A percentile compares a stretch with the other conserved stretches of the same genome.
These are phyloP conservation scores for Gymnopilus dilepis DNA, from an alignment of 768 basidiomycete genomes.

Conservation along the genomic window DNA sequence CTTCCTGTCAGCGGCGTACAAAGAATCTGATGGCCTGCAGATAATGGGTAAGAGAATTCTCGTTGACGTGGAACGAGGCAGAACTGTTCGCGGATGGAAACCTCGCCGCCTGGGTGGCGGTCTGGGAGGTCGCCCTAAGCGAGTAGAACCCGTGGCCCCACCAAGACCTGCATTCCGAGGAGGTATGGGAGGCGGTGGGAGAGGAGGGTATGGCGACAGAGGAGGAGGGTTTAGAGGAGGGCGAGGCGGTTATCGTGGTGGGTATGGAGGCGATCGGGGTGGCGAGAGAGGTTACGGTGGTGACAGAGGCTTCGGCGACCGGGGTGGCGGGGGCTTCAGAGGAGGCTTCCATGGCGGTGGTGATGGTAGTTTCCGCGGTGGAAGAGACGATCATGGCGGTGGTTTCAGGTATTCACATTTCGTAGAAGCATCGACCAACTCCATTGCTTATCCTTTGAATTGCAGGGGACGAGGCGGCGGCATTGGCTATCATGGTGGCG, in stretches of 20 bases:
- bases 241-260: slow-evolving; percentile 36
- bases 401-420: slow-evolving; percentile 25
- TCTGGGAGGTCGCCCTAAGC: slow-evolving; percentile 96
- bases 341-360: slow-evolving; percentile 7
- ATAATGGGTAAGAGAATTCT: slow-evolving; percentile 96
- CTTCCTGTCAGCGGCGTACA: slow-evolving; percentile 78
- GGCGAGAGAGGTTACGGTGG: slow-evolving; percentile 34
- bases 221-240: slow-evolving; percentile 47
- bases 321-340: slow-evolving; percentile 35
- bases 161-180: slow-evolving; percentile 49
- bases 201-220: slow-evolving; percentile 51
- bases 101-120: slow-evolving; percentile 97
- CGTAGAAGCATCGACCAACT: neutral
- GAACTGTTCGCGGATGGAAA: slow-evolving; percentile 99
- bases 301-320: slow-evolving; percentile 22
- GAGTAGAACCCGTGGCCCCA: slow-evolving; percentile 53
- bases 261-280: slow-evolving; percentile 49
- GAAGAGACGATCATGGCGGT: slow-evolving; percentile 39
- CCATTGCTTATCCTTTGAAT: slow-evolving; percentile 27
- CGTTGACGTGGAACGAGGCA: slow-evolving; percentile 97
- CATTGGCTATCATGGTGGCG: slow-evolving; percentile 70
- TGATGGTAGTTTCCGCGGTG: slow-evolving; percentile 37
- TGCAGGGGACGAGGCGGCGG: slow-evolving; percentile 71
- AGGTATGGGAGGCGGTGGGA: slow-evolving; percentile 44
- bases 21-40: slow-evolving; percentile 96